phyloP scores from a whole-genome alignment of 106 monocot genomes.

The Gastrodia elata region DNA sequence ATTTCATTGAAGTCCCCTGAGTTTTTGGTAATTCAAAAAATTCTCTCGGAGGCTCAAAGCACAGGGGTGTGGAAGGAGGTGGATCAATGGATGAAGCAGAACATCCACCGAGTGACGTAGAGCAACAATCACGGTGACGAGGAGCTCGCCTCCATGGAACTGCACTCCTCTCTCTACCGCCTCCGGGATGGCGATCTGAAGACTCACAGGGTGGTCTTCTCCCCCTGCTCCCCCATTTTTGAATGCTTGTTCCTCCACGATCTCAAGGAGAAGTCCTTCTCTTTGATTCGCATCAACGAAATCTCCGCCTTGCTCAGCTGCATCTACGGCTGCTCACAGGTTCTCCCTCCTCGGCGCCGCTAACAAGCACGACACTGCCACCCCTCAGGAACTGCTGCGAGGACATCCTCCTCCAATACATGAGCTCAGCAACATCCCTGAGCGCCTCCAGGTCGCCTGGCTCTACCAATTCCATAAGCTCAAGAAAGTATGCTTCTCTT shows the following conservation, averaged over 20 bases:
- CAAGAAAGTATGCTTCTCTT: conserved; percentile 70
- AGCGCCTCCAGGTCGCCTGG: conserved; percentile 80
- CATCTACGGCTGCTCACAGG: conserved; percentile 53
- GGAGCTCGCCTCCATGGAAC: too few species aligned
- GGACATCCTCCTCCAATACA: conserved; percentile 74
- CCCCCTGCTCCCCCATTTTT: conserved; percentile 74
- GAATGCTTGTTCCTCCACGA: conserved; percentile 77
- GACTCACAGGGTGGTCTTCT: conserved; percentile 80
- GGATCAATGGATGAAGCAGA: too few species aligned
- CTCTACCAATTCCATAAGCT: conserved; percentile 68
- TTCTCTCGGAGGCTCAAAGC: too few species aligned
- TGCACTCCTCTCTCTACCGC: too few species aligned
- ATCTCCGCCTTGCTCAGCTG: conserved; percentile 59
- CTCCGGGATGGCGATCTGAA: conserved; percentile 21
- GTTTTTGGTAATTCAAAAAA: too few species aligned
- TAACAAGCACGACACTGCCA: conserved; percentile 63
- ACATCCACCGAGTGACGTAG: too few species aligned
- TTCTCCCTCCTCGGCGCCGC: conserved; percentile 57
- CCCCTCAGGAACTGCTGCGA: conserved; percentile 83
- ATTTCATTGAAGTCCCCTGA: too few species aligned
- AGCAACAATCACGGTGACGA: too few species aligned
- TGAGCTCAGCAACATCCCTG: conserved; percentile 65
- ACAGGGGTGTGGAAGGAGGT: too few species aligned
- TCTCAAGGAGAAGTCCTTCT: conserved; percentile 72
- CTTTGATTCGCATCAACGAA: conserved; percentile 55